phyloP scores from a whole-genome alignment of 345 rosid genomes.

The Fremontodendron californicum region DNA sequence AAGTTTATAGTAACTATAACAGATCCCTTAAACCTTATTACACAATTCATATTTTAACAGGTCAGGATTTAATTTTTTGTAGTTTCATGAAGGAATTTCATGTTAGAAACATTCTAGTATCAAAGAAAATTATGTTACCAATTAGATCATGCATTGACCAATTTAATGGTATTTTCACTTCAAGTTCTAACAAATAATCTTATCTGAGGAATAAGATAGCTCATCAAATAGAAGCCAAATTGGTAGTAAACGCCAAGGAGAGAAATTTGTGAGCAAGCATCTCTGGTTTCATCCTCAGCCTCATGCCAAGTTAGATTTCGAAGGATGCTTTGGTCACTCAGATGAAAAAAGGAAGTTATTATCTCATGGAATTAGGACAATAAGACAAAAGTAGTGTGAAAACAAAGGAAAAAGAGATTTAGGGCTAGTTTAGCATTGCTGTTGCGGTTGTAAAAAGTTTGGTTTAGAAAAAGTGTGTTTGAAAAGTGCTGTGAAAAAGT shows the following conservation, averaged over 20 bases:
- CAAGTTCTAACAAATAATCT: neutral
- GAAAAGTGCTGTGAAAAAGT: too few species aligned
- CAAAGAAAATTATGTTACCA: neutral
- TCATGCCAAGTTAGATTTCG: neutral
- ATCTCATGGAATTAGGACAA: neutral
- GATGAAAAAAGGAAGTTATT: neutral
- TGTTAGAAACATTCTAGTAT: neutral
- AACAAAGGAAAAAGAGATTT: neutral
- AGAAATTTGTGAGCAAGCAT: neutral
- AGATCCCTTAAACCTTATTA: neutral
- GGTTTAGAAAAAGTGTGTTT: too few species aligned
- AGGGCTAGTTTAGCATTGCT: too few species aligned
- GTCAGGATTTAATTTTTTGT: neutral
- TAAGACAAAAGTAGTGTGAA: conserved; percentile 11
- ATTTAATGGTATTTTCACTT: neutral
- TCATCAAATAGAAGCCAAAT: neutral
- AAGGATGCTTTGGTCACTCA: neutral
- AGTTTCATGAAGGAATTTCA: neutral
- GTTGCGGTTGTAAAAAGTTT: too few species aligned
- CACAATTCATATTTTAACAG: neutral
- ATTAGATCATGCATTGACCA: neutral
- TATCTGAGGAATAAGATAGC: neutral
- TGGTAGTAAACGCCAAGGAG: neutral
- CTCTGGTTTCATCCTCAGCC: neutral
- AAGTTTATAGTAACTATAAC: neutral